phyloP scores from a whole-genome alignment of 495 filamentous ascomycete species.

The Tuber microsphaerosporum region DNA sequence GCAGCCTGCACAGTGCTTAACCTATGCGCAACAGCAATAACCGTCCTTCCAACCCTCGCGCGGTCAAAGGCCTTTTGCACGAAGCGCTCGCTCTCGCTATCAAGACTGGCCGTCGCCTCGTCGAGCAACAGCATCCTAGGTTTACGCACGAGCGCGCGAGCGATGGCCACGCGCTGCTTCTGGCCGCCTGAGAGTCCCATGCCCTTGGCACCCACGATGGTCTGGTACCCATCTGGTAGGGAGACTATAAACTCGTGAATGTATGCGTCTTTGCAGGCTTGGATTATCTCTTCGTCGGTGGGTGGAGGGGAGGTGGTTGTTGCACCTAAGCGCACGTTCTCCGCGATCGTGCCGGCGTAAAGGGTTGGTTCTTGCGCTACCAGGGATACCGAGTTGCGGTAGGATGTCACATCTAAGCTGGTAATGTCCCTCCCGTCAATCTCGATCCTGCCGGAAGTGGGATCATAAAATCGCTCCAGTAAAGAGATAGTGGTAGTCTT shows the following conservation, averaged over 20 bases:
- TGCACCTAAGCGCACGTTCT: slow-evolving; percentile 52
- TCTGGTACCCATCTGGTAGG: slow-evolving; percentile 55
- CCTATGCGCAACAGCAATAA: slow-evolving; percentile 63
- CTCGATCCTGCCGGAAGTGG: slow-evolving; percentile 49
- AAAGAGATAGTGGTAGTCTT: slow-evolving; percentile 54
- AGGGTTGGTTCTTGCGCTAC: slow-evolving; percentile 59
- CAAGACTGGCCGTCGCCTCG: slow-evolving; percentile 70
- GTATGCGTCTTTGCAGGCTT: slow-evolving; percentile 55
- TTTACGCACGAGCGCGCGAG: slow-evolving; percentile 64
- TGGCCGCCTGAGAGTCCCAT: slow-evolving; percentile 67
- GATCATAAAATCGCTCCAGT: slow-evolving; percentile 58
- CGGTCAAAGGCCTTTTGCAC: slow-evolving; percentile 63
- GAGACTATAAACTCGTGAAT: slow-evolving; percentile 57
- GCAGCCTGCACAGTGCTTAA: slow-evolving; percentile 43
- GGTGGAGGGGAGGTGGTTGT: slow-evolving; percentile 23
- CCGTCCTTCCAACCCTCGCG: slow-evolving; percentile 56
- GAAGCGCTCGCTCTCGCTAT: slow-evolving; percentile 63
- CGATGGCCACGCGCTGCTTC: slow-evolving; percentile 68
- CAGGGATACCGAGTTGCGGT: slow-evolving; percentile 52
- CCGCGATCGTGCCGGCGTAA: slow-evolving; percentile 53
- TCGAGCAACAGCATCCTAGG: slow-evolving; percentile 67
- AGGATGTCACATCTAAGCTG: slow-evolving; percentile 46
- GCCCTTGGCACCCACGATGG: slow-evolving; percentile 57
- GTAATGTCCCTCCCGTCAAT: slow-evolving; percentile 50
- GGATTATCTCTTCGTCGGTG: slow-evolving; percentile 44